Evolutionary conservation across 129 eudicot species (phyloP).

Genomic region (Dittrichia graveolens): DNA sequence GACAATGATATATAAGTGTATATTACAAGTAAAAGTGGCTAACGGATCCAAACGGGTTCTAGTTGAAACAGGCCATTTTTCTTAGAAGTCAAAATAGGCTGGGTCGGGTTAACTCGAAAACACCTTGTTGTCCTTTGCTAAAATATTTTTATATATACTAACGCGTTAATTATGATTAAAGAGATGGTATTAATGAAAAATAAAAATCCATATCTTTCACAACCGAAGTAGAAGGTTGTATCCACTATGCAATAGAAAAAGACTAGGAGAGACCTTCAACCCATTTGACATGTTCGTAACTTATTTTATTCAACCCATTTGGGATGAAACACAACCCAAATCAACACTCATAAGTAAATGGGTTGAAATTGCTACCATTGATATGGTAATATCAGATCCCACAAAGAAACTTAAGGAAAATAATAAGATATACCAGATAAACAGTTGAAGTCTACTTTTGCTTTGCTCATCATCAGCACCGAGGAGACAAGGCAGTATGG

Average conservation of each 20-base stretch:
- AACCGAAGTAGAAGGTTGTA: slow-evolving; percentile 1
- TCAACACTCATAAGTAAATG: not conserved
- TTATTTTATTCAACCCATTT: not conserved
- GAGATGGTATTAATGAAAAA: not conserved
- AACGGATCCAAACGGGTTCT: not conserved
- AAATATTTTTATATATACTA: not conserved
- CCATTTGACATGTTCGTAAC: slow-evolving; percentile 20
- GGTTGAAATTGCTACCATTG: not conserved
- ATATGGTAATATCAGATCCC: not conserved
- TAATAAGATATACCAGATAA: slow-evolving; percentile 68
- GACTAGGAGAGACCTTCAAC: slow-evolving; percentile 3
- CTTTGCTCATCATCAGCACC: slow-evolving; percentile 92
- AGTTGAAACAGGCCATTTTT: not conserved
- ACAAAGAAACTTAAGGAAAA: slow-evolving; percentile 19
- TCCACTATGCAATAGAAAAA: not conserved
- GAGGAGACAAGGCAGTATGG: slow-evolving; percentile 72
- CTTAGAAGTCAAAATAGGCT: not conserved
- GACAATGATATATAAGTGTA: not conserved
- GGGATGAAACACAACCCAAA: not conserved
- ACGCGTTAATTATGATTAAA: not conserved
- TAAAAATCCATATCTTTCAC: not conserved
- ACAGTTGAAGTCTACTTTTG: slow-evolving; percentile 88
- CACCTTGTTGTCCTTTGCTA: not conserved
- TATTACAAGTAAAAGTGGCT: slow-evolving; percentile 1
- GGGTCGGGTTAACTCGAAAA: not conserved